Percentiles rank a stretch among this genome's conserved stretches.
These are phyloP conservation scores for Aspergillus leporis DNA, from an alignment of 495 filamentous ascomycete genomes.

Conservation along the genomic window DNA sequence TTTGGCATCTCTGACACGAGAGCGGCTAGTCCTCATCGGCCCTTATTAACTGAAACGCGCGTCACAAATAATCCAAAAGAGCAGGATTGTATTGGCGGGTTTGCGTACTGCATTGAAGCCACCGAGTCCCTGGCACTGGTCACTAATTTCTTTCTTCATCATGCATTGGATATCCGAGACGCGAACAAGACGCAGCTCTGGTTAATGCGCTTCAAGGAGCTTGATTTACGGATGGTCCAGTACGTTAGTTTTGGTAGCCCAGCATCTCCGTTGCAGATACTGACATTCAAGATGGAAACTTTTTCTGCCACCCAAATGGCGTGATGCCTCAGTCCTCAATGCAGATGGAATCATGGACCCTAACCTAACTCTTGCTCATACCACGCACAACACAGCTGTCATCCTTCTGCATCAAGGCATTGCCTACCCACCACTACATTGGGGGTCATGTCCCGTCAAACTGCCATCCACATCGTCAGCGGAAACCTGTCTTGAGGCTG, in stretches of 20 bases:
- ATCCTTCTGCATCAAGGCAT: conserved; percentile 28
- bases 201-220: conserved; percentile 21
- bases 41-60: neutral
- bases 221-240: conserved; percentile 15
- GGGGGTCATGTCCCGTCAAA: conserved; percentile 19
- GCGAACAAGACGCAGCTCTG: conserved; percentile 16
- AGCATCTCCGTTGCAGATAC: neutral
- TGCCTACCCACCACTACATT: conserved; percentile 25
- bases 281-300: conserved; percentile 14
- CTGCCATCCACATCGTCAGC: conserved; percentile 21
- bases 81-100: conserved; percentile 18
- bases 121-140: conserved; percentile 23
- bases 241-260: neutral
- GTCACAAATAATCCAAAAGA: neutral
- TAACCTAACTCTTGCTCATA: conserved; percentile 28
- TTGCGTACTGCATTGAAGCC: conserved; percentile 23
- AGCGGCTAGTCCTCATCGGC: neutral
- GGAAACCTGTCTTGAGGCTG: conserved; percentile 28
- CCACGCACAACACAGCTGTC: conserved; percentile 28
- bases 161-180: conserved; percentile 15
- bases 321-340: conserved; percentile 14
- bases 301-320: conserved; percentile 24
- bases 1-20: conserved; percentile 23
- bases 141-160: conserved; percentile 22
- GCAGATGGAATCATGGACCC: conserved; percentile 26